Evolutionary conservation across 345 rosid species (phyloP).

Genomic region (Hirschfeldia incana): DNA sequence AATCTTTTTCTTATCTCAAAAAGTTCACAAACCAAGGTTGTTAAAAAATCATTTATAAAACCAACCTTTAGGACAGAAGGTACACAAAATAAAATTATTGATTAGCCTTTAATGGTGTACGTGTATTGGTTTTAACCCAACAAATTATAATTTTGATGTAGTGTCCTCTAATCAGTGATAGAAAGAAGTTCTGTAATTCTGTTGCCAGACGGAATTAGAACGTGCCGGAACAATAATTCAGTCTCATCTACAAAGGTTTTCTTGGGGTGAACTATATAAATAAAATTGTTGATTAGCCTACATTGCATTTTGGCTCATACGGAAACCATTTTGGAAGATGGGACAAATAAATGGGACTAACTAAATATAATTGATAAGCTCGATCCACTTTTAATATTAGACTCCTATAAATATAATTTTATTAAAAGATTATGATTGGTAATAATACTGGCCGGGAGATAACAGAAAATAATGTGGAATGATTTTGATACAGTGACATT

Average conservation of each 20-base stretch:
- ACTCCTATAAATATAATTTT: neutral
- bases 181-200: neutral
- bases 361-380: neutral
- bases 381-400: neutral
- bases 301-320: neutral
- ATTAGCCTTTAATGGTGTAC: neutral
- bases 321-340: neutral
- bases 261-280: neutral
- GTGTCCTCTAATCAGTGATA: neutral
- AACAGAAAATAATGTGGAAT: neutral
- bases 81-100: neutral
- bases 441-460: neutral
- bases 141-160: neutral
- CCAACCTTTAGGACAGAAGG: neutral
- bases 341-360: neutral
- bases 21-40: neutral
- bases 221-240: neutral
- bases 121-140: neutral
- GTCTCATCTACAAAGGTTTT: neutral
- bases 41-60: neutral
- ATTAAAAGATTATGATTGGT: neutral
- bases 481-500: neutral
- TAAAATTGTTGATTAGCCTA: neutral
- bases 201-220: no score
- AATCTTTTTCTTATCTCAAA: neutral